Conservation (phyloP, 2,329 filamentous ascomycete species). For the Aureobasidium subglaciale region DNA sequence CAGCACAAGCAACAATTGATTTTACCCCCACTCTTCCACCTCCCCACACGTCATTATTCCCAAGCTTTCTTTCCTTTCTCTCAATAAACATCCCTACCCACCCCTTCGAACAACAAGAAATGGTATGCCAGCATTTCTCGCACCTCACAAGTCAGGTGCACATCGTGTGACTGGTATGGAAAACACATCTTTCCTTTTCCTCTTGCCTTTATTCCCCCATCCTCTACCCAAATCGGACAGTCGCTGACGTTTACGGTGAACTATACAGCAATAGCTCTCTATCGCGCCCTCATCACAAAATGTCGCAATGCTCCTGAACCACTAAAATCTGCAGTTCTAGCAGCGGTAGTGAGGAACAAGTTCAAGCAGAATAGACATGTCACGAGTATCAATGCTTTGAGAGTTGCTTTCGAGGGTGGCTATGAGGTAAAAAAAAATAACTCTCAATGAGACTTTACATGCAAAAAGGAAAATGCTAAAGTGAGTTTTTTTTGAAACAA, state of each 20-base stretch:
- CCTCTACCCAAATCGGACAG: not conserved
- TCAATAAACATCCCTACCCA: not conserved
- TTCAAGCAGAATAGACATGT: constrained; percentile 56
- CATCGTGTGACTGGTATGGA: constrained; percentile 50
- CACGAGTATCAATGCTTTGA: constrained; percentile 53
- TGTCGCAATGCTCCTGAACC: constrained; percentile 25
- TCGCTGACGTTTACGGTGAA: not conserved
- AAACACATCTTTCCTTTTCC: too few species aligned
- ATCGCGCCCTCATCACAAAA: constrained; percentile 55
- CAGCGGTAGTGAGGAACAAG: constrained; percentile 51
- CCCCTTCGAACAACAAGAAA: too few species aligned
- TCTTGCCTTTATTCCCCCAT: too few species aligned
- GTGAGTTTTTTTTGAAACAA: not conserved
- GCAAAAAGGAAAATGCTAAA: too few species aligned
- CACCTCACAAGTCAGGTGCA: constrained; percentile 40
- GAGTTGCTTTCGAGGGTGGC: constrained; percentile 57
- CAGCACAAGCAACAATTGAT: too few species aligned
- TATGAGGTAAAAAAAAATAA: constrained; percentile 63
- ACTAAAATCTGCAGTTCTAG: not conserved
- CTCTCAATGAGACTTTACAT: too few species aligned
- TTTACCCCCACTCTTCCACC: too few species aligned
- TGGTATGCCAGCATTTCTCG: constrained; percentile 28
- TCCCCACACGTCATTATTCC: not conserved
- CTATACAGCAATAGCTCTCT: constrained; percentile 62
- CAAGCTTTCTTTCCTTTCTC: not conserved